Evolutionary conservation across 176 grass and related monocot genomes (phyloP).

Genomic region (Rhynchospora breviuscula): DNA sequence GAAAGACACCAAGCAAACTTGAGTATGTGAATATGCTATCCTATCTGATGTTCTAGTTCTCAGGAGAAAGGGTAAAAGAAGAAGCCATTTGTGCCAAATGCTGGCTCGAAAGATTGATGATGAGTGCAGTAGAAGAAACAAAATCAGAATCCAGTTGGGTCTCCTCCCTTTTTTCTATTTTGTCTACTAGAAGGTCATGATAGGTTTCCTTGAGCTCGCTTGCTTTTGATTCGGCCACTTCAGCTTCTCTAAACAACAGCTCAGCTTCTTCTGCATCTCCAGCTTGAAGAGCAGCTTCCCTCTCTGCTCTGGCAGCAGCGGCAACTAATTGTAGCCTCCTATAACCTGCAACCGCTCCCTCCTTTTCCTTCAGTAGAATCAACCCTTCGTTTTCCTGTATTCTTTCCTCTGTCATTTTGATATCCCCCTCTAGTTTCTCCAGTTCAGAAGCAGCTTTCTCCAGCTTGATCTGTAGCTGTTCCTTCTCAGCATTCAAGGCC

Average conservation of each 20-base stretch:
- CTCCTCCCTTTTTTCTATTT: conserved; percentile 27
- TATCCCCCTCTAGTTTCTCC: conserved; percentile 64
- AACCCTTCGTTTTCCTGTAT: conserved; percentile 76
- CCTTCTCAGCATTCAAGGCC: conserved; percentile 68
- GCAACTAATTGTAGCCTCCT: conserved; percentile 64
- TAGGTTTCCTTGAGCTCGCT: conserved; percentile 64
- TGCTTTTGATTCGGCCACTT: conserved; percentile 65
- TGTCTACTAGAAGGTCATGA: conserved; percentile 40
- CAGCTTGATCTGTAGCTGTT: conserved; percentile 59
- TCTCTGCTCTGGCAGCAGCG: conserved; percentile 74
- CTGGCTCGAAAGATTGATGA: conserved; percentile 57
- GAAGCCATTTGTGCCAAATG: conserved; percentile 52
- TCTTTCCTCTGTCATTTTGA: conserved; percentile 44
- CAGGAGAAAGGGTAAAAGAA: conserved; percentile 40
- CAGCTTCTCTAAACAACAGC: conserved; percentile 62
- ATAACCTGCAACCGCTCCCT: conserved; percentile 71
- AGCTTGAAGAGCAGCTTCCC: conserved; percentile 64
- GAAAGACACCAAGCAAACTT: conserved; percentile 13
- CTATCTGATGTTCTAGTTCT: conserved; percentile 25
- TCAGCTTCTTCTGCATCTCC: conserved; percentile 65
- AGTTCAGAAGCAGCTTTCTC: conserved; percentile 62
- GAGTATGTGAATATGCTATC: conserved; percentile 17
- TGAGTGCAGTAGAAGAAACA: conserved; percentile 52
- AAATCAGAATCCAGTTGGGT: conserved; percentile 19
- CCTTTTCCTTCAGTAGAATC: conserved; percentile 75